Evolutionary conservation across 1,139 yeast genomes (phyloP).

Genomic region (Debaryomyces fabryi): DNA sequence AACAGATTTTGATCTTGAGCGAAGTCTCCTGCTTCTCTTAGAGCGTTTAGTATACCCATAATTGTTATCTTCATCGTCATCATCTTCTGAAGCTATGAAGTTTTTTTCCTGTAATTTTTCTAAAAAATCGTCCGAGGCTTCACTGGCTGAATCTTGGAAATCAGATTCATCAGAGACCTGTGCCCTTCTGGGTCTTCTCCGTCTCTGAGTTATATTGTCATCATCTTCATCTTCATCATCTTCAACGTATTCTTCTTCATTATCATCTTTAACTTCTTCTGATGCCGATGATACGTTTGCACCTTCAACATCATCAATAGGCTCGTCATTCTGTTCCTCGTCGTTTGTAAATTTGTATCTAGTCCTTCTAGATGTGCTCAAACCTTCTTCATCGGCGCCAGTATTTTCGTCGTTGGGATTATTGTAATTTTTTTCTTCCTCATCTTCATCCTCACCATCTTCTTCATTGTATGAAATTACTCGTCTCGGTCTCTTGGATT

Average conservation of each 20-base stretch:
- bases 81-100: constrained; percentile 45
- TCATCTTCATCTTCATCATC: constrained; percentile 40
- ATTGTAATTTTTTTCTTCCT: constrained; percentile 10
- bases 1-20: constrained; percentile 30
- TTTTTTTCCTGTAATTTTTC: constrained; percentile 33
- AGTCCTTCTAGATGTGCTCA: constrained; percentile 1
- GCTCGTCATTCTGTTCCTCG: constrained; percentile 19
- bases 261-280: constrained; percentile 14
- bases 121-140: constrained; percentile 35
- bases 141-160: constrained; percentile 31
- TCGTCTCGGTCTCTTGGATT: constrained; percentile 14
- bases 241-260: constrained; percentile 24
- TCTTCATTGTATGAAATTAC: constrained; percentile 21
- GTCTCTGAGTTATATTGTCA: constrained; percentile 13
- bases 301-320: constrained; percentile 12
- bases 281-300: constrained; percentile 11
- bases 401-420: constrained; percentile 5
- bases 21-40: constrained; percentile 21
- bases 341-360: constrained; percentile 17
- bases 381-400: constrained; percentile 13
- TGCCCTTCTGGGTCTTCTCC: constrained; percentile 20
- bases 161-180: constrained; percentile 27
- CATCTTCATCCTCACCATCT: constrained; percentile 20
- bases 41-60: constrained; percentile 29
- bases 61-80: constrained; percentile 25